These are phyloP conservation scores for Amanita pseudoporphyria DNA, from an alignment of 768 basidiomycete species.

Conservation along the genomic window DNA sequence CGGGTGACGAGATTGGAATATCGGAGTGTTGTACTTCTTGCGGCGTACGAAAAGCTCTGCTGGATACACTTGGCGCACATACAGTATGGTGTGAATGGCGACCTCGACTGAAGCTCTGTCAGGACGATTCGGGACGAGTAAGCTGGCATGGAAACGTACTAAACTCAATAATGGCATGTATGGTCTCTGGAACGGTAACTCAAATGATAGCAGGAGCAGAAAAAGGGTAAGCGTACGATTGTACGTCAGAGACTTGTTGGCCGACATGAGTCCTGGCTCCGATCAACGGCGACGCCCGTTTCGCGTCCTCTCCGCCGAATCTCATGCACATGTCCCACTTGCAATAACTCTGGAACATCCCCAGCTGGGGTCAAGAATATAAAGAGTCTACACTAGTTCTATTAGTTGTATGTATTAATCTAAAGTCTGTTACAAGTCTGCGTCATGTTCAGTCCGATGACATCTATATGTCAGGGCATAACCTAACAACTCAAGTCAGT, in stretches of 20 bases:
- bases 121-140: neutral
- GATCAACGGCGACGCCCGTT: neutral
- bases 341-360: no score
- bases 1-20: constrained; percentile 91
- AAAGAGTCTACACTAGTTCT: neutral
- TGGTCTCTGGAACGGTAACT: constrained; percentile 36
- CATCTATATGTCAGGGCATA: constrained; percentile 21
- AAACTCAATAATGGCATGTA: constrained; percentile 61
- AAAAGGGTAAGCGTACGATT: constrained; percentile 18
- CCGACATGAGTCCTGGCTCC: constrained; percentile 7
- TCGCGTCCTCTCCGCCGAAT: neutral
- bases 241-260: constrained; percentile 15
- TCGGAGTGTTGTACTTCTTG: constrained; percentile 85
- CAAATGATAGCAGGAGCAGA: neutral
- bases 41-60: constrained; percentile 78
- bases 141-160: constrained; percentile 30
- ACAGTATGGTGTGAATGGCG: constrained; percentile 87
- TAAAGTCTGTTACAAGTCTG: neutral
- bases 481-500: constrained; percentile 12
- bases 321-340: neutral
- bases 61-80: constrained; percentile 86
- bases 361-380: no score
- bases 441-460: neutral
- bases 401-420: neutral
- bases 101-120: constrained; percentile 66